phyloP scores from a whole-genome alignment of 306 rosid genomes.

The Acacia confusa region DNA sequence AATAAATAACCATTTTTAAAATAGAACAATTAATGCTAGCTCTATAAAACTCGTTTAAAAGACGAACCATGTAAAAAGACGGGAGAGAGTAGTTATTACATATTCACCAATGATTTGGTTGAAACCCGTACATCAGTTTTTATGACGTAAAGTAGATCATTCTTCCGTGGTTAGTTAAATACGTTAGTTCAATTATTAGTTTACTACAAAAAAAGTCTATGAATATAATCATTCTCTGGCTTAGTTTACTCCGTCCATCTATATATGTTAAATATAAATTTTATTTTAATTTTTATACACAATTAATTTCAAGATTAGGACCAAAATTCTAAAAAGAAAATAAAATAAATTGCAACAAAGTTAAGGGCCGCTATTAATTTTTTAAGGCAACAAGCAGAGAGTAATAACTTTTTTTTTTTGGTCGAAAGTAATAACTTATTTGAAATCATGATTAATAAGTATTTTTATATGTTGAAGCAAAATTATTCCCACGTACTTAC shows the following conservation, averaged over 20 bases:
- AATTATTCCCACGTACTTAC: too few species aligned
- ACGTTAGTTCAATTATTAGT: not conserved
- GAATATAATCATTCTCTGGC: not conserved
- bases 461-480: too few species aligned
- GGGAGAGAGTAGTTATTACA: not conserved
- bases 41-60: not conserved
- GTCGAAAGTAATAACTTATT: too few species aligned
- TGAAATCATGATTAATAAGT: too few species aligned
- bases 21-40: not conserved
- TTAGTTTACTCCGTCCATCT: not conserved
- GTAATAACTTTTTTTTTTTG: not conserved
- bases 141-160: not conserved
- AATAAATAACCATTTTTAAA: too few species aligned
- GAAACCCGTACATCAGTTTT: not conserved
- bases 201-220: not conserved
- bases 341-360: not conserved
- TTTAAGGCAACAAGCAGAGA: not conserved
- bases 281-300: not conserved
- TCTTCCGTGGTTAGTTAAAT: not conserved
- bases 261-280: not conserved
- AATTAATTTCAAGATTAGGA: not conserved
- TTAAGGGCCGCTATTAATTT: not conserved
- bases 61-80: not conserved
- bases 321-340: not conserved
- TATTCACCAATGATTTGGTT: not conserved